Evolutionary conservation across 352 stramenopile genomes (phyloP).

Genomic region (Globisporangium okanoganense): DNA sequence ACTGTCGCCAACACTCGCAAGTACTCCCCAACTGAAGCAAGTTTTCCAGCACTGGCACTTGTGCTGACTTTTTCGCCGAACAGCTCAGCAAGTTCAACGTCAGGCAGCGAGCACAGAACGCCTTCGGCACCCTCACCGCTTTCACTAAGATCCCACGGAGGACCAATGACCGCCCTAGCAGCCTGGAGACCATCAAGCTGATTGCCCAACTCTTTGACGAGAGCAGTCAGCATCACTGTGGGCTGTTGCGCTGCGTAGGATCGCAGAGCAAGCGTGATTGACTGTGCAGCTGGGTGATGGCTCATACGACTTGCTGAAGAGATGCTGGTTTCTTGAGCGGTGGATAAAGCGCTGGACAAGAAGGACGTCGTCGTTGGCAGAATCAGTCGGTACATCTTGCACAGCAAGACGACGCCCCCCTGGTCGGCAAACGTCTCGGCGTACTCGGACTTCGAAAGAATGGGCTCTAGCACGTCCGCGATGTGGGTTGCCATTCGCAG

Average conservation of each 20-base stretch:
- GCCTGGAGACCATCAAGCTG: slow-evolving; percentile 47
- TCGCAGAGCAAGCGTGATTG: slow-evolving; percentile 85
- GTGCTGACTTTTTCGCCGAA: slow-evolving; percentile 3
- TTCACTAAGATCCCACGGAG: slow-evolving; percentile 37
- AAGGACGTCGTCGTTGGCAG: slow-evolving; percentile 81
- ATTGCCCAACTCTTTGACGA: slow-evolving; percentile 58
- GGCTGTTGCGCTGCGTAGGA: slow-evolving; percentile 89
- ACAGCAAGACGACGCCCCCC: slow-evolving; percentile 86
- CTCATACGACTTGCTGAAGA: slow-evolving; percentile 24
- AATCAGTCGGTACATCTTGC: slow-evolving; percentile 89
- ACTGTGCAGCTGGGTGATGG: slow-evolving; percentile 89
- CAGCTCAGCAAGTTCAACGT: slow-evolving; percentile 44
- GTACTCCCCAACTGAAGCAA: slow-evolving; percentile 56
- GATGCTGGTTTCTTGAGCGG: slow-evolving; percentile 8
- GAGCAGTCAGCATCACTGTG: slow-evolving; percentile 60
- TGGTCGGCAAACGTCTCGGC: slow-evolving; percentile 88
- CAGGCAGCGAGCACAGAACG: slow-evolving; percentile 52
- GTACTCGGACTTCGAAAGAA: slow-evolving; percentile 94
- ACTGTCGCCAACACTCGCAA: slow-evolving; percentile 60
- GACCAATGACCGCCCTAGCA: slow-evolving; percentile 35
- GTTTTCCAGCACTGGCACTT: slow-evolving; percentile 21
- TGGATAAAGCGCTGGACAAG: slow-evolving; percentile 48
- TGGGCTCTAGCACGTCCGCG: slow-evolving; percentile 91
- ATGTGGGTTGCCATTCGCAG: slow-evolving; percentile 78
- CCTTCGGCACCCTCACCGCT: slow-evolving; percentile 51